Percentiles rank a stretch among this genome's conserved stretches.
Conservation (phyloP, 1,284 basidiomycete species). For the Cutaneotrichosporon sp. region DNA sequence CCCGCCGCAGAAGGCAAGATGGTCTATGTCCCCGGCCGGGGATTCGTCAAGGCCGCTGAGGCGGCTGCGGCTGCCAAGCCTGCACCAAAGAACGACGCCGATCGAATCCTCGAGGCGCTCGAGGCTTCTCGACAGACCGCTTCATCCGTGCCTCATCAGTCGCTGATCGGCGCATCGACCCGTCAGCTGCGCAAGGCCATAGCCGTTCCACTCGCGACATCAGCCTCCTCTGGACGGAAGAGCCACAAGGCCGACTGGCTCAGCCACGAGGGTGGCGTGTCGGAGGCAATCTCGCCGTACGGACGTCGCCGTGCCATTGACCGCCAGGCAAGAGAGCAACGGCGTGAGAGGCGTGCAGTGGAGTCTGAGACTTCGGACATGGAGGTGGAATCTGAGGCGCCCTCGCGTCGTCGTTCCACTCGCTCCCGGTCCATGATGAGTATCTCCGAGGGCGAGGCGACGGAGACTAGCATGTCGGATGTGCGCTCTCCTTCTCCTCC, state of each 20-base stretch:
- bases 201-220: constrained; percentile 41
- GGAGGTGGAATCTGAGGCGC: constrained; percentile 10
- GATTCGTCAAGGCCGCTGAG: constrained; percentile 40
- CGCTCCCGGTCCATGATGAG: constrained; percentile 6
- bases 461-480: constrained; percentile 12
- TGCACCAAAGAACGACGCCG: constrained; percentile 40
- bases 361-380: constrained; percentile 15
- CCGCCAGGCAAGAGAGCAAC: constrained; percentile 25
- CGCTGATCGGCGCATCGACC: constrained; percentile 38
- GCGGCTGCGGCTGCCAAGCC: constrained; percentile 28
- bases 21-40: constrained; percentile 41
- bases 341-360: constrained; percentile 11
- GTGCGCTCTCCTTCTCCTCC: constrained; percentile 10
- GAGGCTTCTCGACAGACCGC: constrained; percentile 32
- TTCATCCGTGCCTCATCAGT: constrained; percentile 16
- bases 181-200: constrained; percentile 39
- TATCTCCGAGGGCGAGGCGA: constrained; percentile 1
- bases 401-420: constrained; percentile 5
- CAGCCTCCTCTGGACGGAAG: constrained; percentile 30
- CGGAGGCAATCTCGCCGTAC: constrained; percentile 46
- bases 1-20: constrained; percentile 11
- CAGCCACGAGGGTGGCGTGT: constrained; percentile 25
- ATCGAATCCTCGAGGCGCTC: constrained; percentile 44
- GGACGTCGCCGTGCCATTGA: constrained; percentile 39
- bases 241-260: constrained; percentile 15